Conservation (phyloP, 2,329 filamentous ascomycete genomes). For the Botrytis galanthina region DNA sequence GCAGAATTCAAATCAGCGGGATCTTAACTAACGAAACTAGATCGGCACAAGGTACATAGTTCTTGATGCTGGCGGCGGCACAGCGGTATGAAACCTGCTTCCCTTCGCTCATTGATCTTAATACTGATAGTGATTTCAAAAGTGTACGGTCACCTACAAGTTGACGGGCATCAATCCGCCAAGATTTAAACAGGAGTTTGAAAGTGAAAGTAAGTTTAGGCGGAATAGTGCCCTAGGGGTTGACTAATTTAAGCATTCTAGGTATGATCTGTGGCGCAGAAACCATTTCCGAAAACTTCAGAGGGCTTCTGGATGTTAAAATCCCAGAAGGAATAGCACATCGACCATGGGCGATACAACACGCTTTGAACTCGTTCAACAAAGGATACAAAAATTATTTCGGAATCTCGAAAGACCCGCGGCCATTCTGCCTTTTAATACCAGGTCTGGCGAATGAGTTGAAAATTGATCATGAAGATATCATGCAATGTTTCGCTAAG, state of each 20-base stretch:
- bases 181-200: slow-evolving; percentile 8
- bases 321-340: background rate
- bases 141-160: slow-evolving; percentile 7
- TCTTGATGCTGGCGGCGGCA: background rate
- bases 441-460: background rate
- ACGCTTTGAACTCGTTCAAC: background rate
- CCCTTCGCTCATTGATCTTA: background rate
- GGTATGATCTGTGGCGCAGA: slow-evolving; percentile 15
- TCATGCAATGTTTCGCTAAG: background rate
- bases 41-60: background rate
- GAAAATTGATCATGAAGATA: background rate
- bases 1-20: background rate
- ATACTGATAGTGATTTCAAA: background rate
- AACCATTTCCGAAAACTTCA: slow-evolving; percentile 9
- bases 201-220: slow-evolving; percentile 2
- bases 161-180: background rate
- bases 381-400: background rate
- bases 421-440: background rate
- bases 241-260: background rate
- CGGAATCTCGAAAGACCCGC: background rate
- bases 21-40: background rate
- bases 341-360: background rate
- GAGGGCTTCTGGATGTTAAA: background rate
- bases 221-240: background rate
- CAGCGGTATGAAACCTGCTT: background rate